These are phyloP conservation scores for Arthrobotrys conoides DNA, from an alignment of 2,329 filamentous ascomycete species.

Conservation along the genomic window DNA sequence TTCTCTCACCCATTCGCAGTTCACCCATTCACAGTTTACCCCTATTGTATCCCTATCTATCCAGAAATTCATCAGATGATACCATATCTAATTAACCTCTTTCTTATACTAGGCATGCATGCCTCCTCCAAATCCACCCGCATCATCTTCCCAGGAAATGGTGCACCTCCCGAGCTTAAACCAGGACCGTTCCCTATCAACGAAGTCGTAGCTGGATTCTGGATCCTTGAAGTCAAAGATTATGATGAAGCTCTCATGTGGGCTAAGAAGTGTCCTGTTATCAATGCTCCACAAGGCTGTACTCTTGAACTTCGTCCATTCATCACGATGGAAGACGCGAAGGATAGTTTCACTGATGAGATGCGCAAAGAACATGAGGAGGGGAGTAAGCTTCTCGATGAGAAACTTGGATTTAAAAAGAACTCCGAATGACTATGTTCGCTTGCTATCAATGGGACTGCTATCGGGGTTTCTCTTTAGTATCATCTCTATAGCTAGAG, in stretches of 20 bases:
- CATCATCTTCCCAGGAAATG: conserved; percentile 42
- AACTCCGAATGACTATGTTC: neutral
- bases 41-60: no score
- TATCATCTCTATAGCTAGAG: no score
- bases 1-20: no score
- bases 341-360: conserved; percentile 40
- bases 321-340: conserved; percentile 44
- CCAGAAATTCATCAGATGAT: neutral
- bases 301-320: conserved; percentile 45
- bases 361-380: conserved; percentile 34
- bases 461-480: no score
- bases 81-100: neutral
- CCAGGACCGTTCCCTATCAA: conserved; percentile 44
- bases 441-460: no score
- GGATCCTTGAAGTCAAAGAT: conserved; percentile 51
- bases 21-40: neutral
- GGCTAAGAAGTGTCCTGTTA: conserved; percentile 46
- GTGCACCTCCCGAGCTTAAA: conserved; percentile 12
- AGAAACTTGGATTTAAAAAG: conserved; percentile 40
- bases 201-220: conserved; percentile 49
- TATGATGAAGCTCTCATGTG: conserved; percentile 50
- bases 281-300: conserved; percentile 36
- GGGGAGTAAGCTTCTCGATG: conserved; percentile 39
- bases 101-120: conserved; percentile 37
- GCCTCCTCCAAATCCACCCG: conserved; percentile 36